Evolutionary conservation across 2,329 filamentous ascomycete species (phyloP).

Genomic region (Elsinoe necatrix): DNA sequence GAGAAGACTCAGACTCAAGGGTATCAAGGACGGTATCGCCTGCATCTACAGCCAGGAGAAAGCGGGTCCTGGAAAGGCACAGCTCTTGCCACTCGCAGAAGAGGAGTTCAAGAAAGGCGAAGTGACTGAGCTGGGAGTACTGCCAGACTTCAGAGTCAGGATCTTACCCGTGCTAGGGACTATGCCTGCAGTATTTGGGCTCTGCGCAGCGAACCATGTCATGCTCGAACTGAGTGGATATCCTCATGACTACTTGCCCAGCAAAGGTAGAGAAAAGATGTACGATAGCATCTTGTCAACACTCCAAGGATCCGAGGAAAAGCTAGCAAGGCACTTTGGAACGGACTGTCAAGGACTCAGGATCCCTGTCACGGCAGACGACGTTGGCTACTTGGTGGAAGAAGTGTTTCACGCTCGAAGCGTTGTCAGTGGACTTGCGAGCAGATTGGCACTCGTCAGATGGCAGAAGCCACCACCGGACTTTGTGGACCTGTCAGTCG

Average conservation of each 20-base stretch:
- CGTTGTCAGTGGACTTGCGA: constrained; percentile 71
- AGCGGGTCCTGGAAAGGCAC: constrained; percentile 80
- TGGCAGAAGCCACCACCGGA: constrained; percentile 61
- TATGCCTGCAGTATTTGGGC: constrained; percentile 94
- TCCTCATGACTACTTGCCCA: constrained; percentile 71
- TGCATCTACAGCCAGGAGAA: constrained; percentile 91
- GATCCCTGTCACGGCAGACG: constrained; percentile 66
- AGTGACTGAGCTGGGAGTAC: constrained; percentile 76
- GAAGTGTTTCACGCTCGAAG: constrained; percentile 82
- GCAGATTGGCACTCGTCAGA: constrained; percentile 66
- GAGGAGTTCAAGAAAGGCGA: constrained; percentile 80
- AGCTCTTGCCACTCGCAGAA: constrained; percentile 75
- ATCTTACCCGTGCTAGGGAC: constrained; percentile 92
- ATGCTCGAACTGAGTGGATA: constrained; percentile 76
- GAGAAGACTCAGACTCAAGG: constrained; percentile 64
- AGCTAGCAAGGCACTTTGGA: constrained; percentile 51
- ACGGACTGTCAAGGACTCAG: constrained; percentile 61
- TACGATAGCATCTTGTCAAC: constrained; percentile 74
- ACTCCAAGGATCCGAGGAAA: constrained; percentile 72
- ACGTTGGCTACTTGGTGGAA: constrained; percentile 81
- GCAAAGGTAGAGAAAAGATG: constrained; percentile 80
- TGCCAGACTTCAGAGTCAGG: constrained; percentile 88
- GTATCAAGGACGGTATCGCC: constrained; percentile 76
- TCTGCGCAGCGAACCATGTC: constrained; percentile 84
- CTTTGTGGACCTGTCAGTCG: constrained; percentile 56